phyloP scores from a whole-genome alignment of 768 basidiomycete genomes.

The Mycena galopus region DNA sequence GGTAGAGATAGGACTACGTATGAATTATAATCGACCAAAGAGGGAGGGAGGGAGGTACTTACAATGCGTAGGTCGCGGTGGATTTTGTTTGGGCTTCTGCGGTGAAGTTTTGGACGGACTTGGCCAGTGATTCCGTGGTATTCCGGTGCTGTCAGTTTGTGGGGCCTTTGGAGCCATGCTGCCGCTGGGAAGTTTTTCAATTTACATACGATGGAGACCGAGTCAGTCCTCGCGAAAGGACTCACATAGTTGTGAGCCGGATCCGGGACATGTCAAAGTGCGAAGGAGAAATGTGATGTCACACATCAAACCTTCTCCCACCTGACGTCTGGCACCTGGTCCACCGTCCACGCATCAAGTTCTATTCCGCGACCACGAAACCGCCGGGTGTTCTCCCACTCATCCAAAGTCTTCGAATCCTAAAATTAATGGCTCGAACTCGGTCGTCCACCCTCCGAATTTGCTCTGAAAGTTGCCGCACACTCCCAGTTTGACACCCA shows the following conservation, averaged over 20 bases:
- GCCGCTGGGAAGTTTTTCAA: not conserved
- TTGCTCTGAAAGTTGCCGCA: too few relatives aligned
- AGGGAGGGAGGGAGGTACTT: conserved; percentile 16
- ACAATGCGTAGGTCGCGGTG: conserved; percentile 49
- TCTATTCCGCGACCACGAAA: too few relatives aligned
- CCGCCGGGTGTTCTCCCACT: too few relatives aligned
- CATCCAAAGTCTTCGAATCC: too few relatives aligned
- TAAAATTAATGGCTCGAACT: too few relatives aligned
- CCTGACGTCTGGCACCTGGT: too few relatives aligned
- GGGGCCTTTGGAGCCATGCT: conserved; percentile 7
- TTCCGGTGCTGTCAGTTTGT: not conserved
- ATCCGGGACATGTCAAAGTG: conserved; percentile 24
- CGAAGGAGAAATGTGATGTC: too few relatives aligned
- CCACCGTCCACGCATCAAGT: too few relatives aligned
- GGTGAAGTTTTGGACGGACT: not conserved
- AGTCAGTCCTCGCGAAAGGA: not conserved
- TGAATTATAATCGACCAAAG: not conserved
- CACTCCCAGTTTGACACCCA: too few relatives aligned
- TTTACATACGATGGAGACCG: not conserved
- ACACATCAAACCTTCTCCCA: too few relatives aligned
- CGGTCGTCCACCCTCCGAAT: too few relatives aligned
- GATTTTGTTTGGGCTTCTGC: not conserved
- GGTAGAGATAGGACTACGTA: conserved; percentile 23
- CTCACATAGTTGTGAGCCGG: conserved; percentile 22
- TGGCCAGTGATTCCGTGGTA: not conserved